Evolutionary conservation across 2,329 filamentous ascomycete species (phyloP).

Genomic region (Kalmusia sp.): DNA sequence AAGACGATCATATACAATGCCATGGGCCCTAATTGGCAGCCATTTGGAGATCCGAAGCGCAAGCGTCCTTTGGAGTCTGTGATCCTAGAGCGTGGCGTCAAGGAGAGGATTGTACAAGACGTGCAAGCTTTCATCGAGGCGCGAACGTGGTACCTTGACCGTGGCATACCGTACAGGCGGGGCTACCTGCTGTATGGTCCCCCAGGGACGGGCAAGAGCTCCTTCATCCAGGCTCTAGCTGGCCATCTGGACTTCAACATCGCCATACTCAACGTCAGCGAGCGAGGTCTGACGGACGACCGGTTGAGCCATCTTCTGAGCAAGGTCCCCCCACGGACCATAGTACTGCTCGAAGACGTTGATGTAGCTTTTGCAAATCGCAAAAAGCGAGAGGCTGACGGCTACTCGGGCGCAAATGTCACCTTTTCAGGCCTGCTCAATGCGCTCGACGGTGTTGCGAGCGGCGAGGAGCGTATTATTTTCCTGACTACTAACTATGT

Average conservation of each 20-base stretch:
- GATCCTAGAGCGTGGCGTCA: constrained; percentile 81
- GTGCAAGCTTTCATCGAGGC: constrained; percentile 81
- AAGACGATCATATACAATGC: constrained; percentile 93
- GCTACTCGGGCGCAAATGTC: constrained; percentile 85
- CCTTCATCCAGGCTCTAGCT: constrained; percentile 93
- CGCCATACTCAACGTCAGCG: constrained; percentile 89
- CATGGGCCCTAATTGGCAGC: constrained; percentile 82
- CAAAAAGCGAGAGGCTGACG: constrained; percentile 77
- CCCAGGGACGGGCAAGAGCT: constrained; percentile 91
- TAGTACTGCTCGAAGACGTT: constrained; percentile 87
- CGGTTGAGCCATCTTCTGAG: constrained; percentile 85
- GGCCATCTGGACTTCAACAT: constrained; percentile 93
- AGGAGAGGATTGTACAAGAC: constrained; percentile 80
- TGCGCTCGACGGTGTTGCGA: constrained; percentile 82
- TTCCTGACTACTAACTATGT: constrained; percentile 96
- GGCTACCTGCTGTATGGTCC: constrained; percentile 91
- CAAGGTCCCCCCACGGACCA: constrained; percentile 80
- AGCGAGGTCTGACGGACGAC: constrained; percentile 88
- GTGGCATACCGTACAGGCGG: constrained; percentile 90
- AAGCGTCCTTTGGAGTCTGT: constrained; percentile 91
- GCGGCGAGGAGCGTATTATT: constrained; percentile 90
- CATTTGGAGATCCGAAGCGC: constrained; percentile 81
- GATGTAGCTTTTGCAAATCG: constrained; percentile 90
- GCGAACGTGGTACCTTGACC: constrained; percentile 87
- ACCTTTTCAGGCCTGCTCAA: constrained; percentile 89